phyloP scores from a whole-genome alignment of 2,329 filamentous ascomycete species.

The Parasarocladium wereldwijsianum region DNA sequence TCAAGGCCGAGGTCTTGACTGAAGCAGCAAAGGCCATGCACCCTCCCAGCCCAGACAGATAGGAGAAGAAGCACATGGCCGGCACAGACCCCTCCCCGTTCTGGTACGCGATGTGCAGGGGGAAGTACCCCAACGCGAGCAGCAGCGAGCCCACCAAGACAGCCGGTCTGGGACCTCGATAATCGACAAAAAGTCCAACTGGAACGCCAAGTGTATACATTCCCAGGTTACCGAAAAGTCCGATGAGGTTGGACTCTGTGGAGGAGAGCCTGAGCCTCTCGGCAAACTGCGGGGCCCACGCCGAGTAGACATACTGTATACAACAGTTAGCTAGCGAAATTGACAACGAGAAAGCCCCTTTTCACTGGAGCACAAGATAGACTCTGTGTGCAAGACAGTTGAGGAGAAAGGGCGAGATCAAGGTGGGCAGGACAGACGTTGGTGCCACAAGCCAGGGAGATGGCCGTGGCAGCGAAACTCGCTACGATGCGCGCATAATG shows the following conservation, averaged over 20 bases:
- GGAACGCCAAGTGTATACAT: constrained; percentile 91
- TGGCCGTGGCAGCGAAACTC: constrained; percentile 69
- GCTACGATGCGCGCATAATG: constrained; percentile 61
- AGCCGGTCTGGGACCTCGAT: constrained; percentile 63
- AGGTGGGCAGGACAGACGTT: constrained; percentile 45
- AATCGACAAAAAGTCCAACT: constrained; percentile 75
- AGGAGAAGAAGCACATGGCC: constrained; percentile 67
- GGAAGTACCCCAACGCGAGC: constrained; percentile 71
- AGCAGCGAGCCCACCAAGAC: constrained; percentile 60
- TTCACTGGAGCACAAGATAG: neutral
- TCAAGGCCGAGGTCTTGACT: constrained; percentile 75
- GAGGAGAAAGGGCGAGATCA: neutral
- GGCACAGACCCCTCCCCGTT: constrained; percentile 44
- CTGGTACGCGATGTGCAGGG: constrained; percentile 66
- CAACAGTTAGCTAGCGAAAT: constrained; percentile 3
- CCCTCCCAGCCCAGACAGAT: constrained; percentile 74
- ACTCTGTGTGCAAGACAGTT: neutral
- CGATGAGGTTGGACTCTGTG: constrained; percentile 88
- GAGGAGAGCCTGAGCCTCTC: constrained; percentile 73
- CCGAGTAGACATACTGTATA: constrained; percentile 92
- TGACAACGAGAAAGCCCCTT: too few species aligned
- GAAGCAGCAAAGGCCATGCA: constrained; percentile 83
- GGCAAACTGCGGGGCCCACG: constrained; percentile 93
- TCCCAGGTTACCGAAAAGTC: constrained; percentile 70
- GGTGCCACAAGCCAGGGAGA: constrained; percentile 81